phyloP scores from a whole-genome alignment of 2,329 filamentous ascomycete genomes.

The Talaromyces sp. region DNA sequence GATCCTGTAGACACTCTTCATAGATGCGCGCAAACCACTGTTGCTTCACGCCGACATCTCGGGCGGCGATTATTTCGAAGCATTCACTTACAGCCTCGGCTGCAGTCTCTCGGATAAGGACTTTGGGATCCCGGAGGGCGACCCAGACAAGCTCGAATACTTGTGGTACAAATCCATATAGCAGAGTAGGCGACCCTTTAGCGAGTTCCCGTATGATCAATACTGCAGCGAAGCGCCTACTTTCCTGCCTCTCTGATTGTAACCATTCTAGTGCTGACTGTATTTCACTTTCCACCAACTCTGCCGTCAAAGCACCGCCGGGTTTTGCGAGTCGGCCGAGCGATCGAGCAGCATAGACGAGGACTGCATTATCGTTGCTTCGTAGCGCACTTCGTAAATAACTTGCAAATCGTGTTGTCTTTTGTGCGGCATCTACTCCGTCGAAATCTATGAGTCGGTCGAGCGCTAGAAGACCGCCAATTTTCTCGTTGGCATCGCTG shows the following conservation, averaged over 20 bases:
- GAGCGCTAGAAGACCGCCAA: slow-evolving; percentile 87
- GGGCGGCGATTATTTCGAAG: slow-evolving; percentile 90
- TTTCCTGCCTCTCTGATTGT: slow-evolving; percentile 90
- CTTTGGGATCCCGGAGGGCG: slow-evolving; percentile 81
- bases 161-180: slow-evolving; percentile 92
- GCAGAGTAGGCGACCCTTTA: slow-evolving; percentile 86
- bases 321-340: slow-evolving; percentile 87
- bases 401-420: slow-evolving; percentile 90
- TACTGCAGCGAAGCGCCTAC: slow-evolving; percentile 87
- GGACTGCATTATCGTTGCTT: slow-evolving; percentile 85
- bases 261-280: slow-evolving; percentile 96
- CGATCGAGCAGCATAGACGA: slow-evolving; percentile 84
- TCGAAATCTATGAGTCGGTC: slow-evolving; percentile 95
- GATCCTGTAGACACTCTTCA: slow-evolving; percentile 74
- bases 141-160: slow-evolving; percentile 97
- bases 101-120: slow-evolving; percentile 86
- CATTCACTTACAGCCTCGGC: slow-evolving; percentile 92
- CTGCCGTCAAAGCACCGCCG: slow-evolving; percentile 88
- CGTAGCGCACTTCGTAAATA: slow-evolving; percentile 84
- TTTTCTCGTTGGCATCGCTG: slow-evolving; percentile 79
- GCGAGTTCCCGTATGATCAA: slow-evolving; percentile 87
- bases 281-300: slow-evolving; percentile 93
- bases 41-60: slow-evolving; percentile 82
- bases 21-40: slow-evolving; percentile 90
- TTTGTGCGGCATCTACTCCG: slow-evolving; percentile 85